phyloP scores from a whole-genome alignment of 345 rosid species.

The Bruguiera sexangula region DNA sequence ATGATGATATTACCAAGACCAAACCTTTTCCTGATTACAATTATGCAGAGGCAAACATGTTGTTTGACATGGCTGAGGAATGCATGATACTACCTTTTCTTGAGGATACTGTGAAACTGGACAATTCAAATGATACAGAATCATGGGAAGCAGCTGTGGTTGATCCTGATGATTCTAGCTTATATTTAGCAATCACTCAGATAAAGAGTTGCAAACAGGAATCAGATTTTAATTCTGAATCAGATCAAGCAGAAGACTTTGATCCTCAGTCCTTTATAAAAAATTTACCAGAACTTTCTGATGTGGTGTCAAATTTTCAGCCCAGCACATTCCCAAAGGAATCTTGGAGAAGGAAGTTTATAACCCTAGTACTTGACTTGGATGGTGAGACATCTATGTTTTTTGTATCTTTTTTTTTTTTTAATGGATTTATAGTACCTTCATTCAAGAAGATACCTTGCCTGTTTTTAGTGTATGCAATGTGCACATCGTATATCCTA shows the following conservation, averaged over 20 bases:
- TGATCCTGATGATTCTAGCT: conserved; percentile 44
- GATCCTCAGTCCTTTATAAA: conserved; percentile 74
- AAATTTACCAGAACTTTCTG: conserved; percentile 80
- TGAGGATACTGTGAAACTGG: conserved; percentile 55
- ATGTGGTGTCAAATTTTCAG: conserved; percentile 55
- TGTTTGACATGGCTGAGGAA: conserved; percentile 61
- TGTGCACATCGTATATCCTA: too few relatives aligned
- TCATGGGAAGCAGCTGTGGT: conserved; percentile 42
- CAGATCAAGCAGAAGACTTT: conserved; percentile 58
- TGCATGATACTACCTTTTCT: conserved; percentile 76
- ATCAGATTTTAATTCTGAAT: conserved; percentile 46
- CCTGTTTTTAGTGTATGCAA: too few relatives aligned
- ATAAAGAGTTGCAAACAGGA: conserved; percentile 47
- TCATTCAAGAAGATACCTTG: too few relatives aligned
- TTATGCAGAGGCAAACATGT: conserved; percentile 52
- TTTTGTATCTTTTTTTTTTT: background rate
- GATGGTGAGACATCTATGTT: conserved; percentile 58
- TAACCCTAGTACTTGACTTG: conserved; percentile 87
- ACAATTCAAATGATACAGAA: conserved; percentile 38
- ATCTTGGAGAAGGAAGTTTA: conserved; percentile 48
- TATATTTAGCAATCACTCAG: conserved; percentile 58
- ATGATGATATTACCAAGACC: conserved; percentile 26
- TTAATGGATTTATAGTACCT: background rate
- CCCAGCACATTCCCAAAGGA: conserved; percentile 45
- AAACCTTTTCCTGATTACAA: conserved; percentile 53